phyloP scores from a whole-genome alignment of 495 filamentous ascomycete genomes.

The Xylaria venustula region DNA sequence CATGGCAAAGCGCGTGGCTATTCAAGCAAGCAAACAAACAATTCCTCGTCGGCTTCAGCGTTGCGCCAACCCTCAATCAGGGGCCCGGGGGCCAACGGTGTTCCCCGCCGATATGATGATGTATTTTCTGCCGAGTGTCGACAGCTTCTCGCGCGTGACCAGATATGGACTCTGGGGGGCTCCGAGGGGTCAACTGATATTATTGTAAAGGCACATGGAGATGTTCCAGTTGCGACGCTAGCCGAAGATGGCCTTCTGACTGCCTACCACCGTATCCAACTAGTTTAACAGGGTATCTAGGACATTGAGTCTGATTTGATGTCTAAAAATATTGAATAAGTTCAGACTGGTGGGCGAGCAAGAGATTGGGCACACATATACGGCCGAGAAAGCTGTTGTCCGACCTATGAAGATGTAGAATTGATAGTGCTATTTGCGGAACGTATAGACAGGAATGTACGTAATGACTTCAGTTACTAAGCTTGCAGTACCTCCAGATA shows the following conservation, averaged over 20 bases:
- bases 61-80: slow-evolving; percentile 6
- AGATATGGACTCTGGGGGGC: background rate
- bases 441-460: no score
- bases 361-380: no score
- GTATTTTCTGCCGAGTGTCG: background rate
- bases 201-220: background rate
- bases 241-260: background rate
- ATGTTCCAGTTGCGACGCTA: slow-evolving; percentile 7
- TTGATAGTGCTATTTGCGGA: no score
- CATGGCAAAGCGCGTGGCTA: slow-evolving; percentile 20
- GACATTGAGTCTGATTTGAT: slow-evolving; percentile 2
- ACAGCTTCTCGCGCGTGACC: background rate
- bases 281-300: background rate
- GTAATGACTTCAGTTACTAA: no score
- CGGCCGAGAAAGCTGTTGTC: no score
- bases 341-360: background rate
- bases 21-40: no score
- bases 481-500: no score
- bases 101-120: background rate
- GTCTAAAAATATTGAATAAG: background rate
- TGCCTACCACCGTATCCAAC: background rate
- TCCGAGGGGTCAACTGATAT: slow-evolving; percentile 5
- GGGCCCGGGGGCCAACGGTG: background rate
- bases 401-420: no score
- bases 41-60: background rate